Evolutionary conservation across 2,329 filamentous ascomycete species (phyloP), one percentile per base, ranked within the genome.

Genomic region (Fusarium sp.): DNA sequence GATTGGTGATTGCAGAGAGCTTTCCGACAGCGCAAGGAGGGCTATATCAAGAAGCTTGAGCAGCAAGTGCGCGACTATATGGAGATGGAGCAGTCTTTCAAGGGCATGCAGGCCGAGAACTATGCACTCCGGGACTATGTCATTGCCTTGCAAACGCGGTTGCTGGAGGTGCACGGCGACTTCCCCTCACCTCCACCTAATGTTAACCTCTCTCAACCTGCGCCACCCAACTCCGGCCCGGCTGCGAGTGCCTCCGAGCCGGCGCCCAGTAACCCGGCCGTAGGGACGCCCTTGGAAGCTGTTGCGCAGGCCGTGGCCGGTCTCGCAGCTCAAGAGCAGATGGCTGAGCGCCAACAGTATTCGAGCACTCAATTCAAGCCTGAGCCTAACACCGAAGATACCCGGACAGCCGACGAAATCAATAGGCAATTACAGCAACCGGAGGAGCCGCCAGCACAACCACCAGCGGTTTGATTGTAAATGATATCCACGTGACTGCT

Each of bases 1-100:
- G 71, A 80, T 76, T 41, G 23, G 51, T 40, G 23, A 9, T 16
- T 57, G 23, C 75, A 99, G 95, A 90, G 96, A 79, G 96, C 96
- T 43, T 99, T 99, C 82, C 93, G 96, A 43, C 95, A 98, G 83
- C 92, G 96, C 68, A 99, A 99, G 80, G 96, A 99, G 82, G 93
- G 94, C 47, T 98, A 99, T 80, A 99, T 99, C 81, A 97, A 97
- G 85, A 97, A 97, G 80, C 88, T 99, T 7, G 96, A 99, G 82
- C 92, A 96, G 78, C 94, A 98, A 79, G 94, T 98, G 54, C 91
- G 94, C 75, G 93, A 96, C 31, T 93, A 90, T 71, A 87, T 89
- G 73, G 87, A 90, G 16, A 89, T 97, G 81, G 92, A 94, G 72
- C 88, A 92, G 68, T 89, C 88, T 60, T 94, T 89, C 81, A 96